A percentile compares a stretch with the other conserved stretches of the same genome.
phyloP scores from a whole-genome alignment of 257 asterid species.

The Verbena officinalis region DNA sequence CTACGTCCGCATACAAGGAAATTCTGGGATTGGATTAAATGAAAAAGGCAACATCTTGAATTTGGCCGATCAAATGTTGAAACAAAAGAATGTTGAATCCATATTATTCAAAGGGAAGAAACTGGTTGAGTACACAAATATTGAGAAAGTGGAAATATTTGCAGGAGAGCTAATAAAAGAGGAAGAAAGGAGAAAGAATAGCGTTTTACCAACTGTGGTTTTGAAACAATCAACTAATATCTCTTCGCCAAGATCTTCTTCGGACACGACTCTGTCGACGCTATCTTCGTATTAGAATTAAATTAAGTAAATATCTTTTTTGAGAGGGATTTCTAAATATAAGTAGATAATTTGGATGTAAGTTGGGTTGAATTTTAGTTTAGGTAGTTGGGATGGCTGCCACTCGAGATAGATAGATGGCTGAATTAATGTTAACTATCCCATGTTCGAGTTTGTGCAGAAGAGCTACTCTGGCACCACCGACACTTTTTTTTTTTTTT shows the following conservation, averaged over 20 bases:
- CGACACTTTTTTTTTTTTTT: background rate
- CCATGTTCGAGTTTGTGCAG: conserved; percentile 1
- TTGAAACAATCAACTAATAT: conserved; percentile 41
- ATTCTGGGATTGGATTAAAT: conserved; percentile 11
- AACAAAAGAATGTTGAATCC: conserved; percentile 68
- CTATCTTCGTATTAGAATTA: conserved; percentile 37
- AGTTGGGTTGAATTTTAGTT: background rate
- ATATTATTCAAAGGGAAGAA: conserved; percentile 70
- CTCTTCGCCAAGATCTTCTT: conserved; percentile 62
- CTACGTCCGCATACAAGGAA: conserved; percentile 74
- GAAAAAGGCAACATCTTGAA: conserved; percentile 19
- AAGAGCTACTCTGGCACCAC: background rate
- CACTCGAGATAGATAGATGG: background rate
- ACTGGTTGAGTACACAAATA: conserved; percentile 48
- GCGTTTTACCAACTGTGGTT: conserved; percentile 45
- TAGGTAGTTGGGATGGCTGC: background rate
- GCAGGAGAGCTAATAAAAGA: conserved; percentile 65
- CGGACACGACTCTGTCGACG: conserved; percentile 68
- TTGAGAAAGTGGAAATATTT: conserved; percentile 59
- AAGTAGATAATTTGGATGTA: no score
- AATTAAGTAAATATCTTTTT: no score
- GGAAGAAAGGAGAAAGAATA: conserved; percentile 60
- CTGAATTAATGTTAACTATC: background rate
- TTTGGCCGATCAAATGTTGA: conserved; percentile 53
- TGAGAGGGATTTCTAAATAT: no score